These are phyloP conservation scores for Sphaerulina musiva DNA, from an alignment of 2,329 filamentous ascomycete species.

Conservation along the genomic window DNA sequence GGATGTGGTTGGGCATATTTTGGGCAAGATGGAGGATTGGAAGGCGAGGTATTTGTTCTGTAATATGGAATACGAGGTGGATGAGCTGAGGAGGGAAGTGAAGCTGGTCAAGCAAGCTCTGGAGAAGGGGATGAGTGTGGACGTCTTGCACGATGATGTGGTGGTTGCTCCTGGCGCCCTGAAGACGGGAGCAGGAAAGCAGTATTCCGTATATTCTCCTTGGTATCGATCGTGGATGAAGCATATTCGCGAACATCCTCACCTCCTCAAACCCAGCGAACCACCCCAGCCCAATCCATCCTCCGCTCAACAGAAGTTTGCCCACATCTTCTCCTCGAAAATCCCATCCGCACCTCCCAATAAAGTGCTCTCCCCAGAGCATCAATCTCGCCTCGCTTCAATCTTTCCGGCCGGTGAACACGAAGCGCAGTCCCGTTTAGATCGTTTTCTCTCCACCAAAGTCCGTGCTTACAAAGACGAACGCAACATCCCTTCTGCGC, in stretches of 20 bases:
- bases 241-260: constrained; percentile 62
- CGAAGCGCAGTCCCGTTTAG: constrained; percentile 58
- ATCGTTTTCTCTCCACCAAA: constrained; percentile 61
- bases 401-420: constrained; percentile 72
- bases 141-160: constrained; percentile 74
- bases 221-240: constrained; percentile 75
- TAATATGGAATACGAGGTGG: constrained; percentile 87
- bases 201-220: constrained; percentile 77
- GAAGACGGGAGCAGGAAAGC: constrained; percentile 61
- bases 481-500: constrained; percentile 59
- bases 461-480: constrained; percentile 56
- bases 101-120: constrained; percentile 56
- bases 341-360: constrained; percentile 58
- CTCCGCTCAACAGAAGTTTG: constrained; percentile 44
- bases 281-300: constrained; percentile 52
- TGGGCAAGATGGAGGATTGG: constrained; percentile 65
- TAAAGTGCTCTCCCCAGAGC: constrained; percentile 55
- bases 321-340: constrained; percentile 51
- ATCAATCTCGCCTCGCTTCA: constrained; percentile 50
- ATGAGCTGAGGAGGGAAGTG: constrained; percentile 74
- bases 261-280: constrained; percentile 58
- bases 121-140: constrained; percentile 59
- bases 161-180: constrained; percentile 69
- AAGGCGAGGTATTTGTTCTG: constrained; percentile 67
- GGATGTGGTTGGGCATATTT: constrained; percentile 53